Evolutionary conservation across 768 basidiomycete species (phyloP), one percentile per base, ranked within the genome.

Genomic region (Termitomyces sp.): DNA sequence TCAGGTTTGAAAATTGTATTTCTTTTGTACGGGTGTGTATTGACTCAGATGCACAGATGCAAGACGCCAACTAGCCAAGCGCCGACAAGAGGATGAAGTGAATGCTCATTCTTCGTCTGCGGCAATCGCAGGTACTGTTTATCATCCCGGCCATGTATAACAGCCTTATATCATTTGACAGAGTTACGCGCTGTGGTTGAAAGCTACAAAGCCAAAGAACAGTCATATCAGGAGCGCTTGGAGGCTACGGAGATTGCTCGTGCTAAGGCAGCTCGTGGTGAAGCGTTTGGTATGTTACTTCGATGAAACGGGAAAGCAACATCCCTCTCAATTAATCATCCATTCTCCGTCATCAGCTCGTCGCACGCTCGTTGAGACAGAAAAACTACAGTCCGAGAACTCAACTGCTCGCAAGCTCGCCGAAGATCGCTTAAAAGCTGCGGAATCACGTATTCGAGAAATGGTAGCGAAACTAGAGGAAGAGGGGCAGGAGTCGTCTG

Each of bases 181-280:
- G 89, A 90, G 60, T 62, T 89, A 18, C 82, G 81, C 52, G 80
- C 82, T 40, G 82, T 80, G 1, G 73, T 89, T 20, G 80, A 87
- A 58, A 75, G 82, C 16, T 84, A 87, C 69, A 84, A 86, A 63
- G 70, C 78, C 29, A 88, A 89, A 62, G 77, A 82, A 32, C 76
- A 80, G 46, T 71, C 76, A 1, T 82, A 83, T 53, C 78, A 83
- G 29, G 76, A 78, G 42, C 79, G 80, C 10, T 75, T 89, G 20
- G 85, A 91, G 65, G 80, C 80, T 12, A 78, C 84, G 0, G 89
- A 91, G 63, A 82, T 89, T 48, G 83, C 81, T 7, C 76, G 81
- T 43, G 86, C 81, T 6, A 89, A 84, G 60, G 77, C 80, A 13
- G 79, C 82, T 44, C 80, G 85, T 15, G 80, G 79, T 3, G 89